Evolutionary conservation across 2,329 filamentous ascomycete genomes (phyloP).

Genomic region (Aspergillus texensis): DNA sequence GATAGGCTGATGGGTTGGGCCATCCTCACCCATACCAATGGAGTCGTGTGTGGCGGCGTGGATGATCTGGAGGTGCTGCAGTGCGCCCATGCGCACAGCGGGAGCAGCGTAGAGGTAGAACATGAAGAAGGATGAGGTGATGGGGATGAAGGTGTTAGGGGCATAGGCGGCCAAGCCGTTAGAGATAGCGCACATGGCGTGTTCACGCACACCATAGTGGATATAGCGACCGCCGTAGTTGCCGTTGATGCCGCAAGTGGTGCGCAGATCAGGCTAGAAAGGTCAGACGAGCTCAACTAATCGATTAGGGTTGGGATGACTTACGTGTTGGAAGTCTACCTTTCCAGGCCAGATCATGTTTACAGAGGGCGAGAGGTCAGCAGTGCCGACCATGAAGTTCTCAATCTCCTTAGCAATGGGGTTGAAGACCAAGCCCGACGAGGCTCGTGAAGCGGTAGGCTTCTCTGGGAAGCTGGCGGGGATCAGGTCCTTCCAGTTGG

Average conservation of each 20-base stretch:
- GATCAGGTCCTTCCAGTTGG: conserved; percentile 55
- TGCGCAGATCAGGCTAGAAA: conserved; percentile 12
- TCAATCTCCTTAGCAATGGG: conserved; percentile 53
- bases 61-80: conserved; percentile 14
- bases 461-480: conserved; percentile 53
- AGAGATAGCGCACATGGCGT: conserved; percentile 75
- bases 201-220: conserved; percentile 63
- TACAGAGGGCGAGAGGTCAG: conserved; percentile 56
- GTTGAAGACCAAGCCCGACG: conserved; percentile 55
- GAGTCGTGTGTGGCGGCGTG: conserved; percentile 21
- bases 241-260: background rate
- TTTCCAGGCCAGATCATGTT: conserved; percentile 60
- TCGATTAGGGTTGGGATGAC: conserved; percentile 9
- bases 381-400: conserved; percentile 58
- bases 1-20: conserved; percentile 20
- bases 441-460: conserved; percentile 53
- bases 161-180: conserved; percentile 68
- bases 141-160: conserved; percentile 58
- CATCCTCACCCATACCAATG: conserved; percentile 18
- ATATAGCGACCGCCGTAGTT: conserved; percentile 46
- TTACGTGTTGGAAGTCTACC: conserved; percentile 55
- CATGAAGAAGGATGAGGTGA: conserved; percentile 66
- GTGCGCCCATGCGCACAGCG: conserved; percentile 59
- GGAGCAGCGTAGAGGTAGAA: conserved; percentile 63
- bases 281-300: background rate